phyloP scores from a whole-genome alignment of 139 green algal species.

The Coelastrella sp. region DNA sequence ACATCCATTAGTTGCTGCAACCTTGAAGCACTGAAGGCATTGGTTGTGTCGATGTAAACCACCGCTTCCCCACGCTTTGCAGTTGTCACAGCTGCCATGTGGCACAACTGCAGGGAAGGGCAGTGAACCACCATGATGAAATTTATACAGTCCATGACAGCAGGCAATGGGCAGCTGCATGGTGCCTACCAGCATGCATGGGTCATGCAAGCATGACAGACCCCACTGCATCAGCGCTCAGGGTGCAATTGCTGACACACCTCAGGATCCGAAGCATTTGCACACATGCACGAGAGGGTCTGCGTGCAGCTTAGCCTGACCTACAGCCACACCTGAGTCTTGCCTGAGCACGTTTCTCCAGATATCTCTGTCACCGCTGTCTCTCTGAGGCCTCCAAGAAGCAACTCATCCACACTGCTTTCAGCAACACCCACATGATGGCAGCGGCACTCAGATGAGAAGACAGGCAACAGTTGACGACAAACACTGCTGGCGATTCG shows the following conservation, averaged over 20 bases:
- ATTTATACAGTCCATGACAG: background rate
- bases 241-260: too few species aligned
- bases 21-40: conserved; percentile 51
- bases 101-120: conserved; percentile 57
- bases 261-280: too few species aligned
- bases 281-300: too few species aligned
- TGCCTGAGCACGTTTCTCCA: conserved; percentile 66
- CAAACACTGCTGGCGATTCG: too few species aligned
- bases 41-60: conserved; percentile 66
- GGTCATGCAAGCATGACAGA: too few species aligned
- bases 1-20: background rate
- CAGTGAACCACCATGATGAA: background rate
- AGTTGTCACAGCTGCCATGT: conserved; percentile 45
- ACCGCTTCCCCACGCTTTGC: conserved; percentile 53
- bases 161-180: background rate
- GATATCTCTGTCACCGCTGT: conserved; percentile 61
- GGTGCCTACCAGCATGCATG: too few species aligned
- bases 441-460: background rate
- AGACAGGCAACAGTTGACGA: too few species aligned
- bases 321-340: conserved; percentile 66
- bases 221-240: too few species aligned
- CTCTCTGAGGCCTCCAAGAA: conserved; percentile 63
- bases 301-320: too few species aligned
- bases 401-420: conserved; percentile 64
- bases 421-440: background rate